Evolutionary conservation across 306 rosid species (phyloP).

Genomic region (Vicia sativa): DNA sequence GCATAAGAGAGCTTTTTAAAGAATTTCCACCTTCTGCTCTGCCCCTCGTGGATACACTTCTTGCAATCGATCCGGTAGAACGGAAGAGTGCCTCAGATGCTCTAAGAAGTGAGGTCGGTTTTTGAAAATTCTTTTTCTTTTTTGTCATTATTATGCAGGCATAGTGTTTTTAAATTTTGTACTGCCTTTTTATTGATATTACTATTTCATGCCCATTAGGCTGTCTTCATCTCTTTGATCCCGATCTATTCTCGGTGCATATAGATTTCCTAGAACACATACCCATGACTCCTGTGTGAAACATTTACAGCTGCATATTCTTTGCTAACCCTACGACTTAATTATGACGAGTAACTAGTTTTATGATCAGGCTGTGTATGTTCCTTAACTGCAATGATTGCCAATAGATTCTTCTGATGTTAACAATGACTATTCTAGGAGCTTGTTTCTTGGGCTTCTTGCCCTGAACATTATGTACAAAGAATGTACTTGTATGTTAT

Average conservation of each 20-base stretch:
- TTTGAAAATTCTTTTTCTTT: constrained; percentile 18
- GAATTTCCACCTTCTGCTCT: constrained; percentile 86
- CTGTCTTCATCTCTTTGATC: constrained; percentile 3
- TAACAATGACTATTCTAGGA: not conserved
- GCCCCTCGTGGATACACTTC: constrained; percentile 82
- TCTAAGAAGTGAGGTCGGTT: constrained; percentile 73
- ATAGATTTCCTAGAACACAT: constrained; percentile 15
- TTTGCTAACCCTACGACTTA: not conserved
- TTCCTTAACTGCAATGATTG: constrained; percentile 29
- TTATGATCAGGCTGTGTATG: constrained; percentile 27
- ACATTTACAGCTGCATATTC: constrained; percentile 7
- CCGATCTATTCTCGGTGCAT: constrained; percentile 4
- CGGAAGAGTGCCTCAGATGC: constrained; percentile 80
- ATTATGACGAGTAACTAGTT: constrained; percentile 26
- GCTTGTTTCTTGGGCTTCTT: constrained; percentile 34
- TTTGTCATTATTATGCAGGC: constrained; percentile 10
- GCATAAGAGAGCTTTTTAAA: constrained; percentile 70
- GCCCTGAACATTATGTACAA: constrained; percentile 12
- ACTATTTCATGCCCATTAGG: constrained; percentile 31
- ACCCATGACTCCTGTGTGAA: not conserved
- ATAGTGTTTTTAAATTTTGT: constrained; percentile 1
- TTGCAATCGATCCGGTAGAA: constrained; percentile 90
- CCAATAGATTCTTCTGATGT: constrained; percentile 20
- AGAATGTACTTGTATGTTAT: constrained; percentile 2
- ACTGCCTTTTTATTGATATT: constrained; percentile 26